These are phyloP conservation scores for Eucalyptus curtisii DNA, from an alignment of 345 rosid genomes.

Conservation along the genomic window DNA sequence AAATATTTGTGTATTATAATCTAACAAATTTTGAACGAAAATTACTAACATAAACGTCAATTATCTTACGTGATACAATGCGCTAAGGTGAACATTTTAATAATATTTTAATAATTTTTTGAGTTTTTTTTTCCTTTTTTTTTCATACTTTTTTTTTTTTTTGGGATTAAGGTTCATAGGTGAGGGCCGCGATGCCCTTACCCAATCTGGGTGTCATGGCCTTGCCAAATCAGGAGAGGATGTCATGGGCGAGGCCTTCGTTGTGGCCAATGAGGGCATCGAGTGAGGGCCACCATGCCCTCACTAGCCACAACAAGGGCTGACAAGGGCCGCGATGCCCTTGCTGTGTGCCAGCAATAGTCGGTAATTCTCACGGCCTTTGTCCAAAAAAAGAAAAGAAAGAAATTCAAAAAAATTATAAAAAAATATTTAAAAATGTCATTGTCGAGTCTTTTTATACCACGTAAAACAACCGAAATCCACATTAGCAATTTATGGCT, in stretches of 20 bases:
- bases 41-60: too few species aligned
- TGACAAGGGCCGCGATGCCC: not conserved
- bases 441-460: accelerated
- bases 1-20: too few species aligned
- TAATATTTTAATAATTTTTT: too few species aligned
- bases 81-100: accelerated
- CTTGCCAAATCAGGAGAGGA: not conserved
- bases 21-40: too few species aligned
- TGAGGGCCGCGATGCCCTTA: not conserved
- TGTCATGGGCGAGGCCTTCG: not conserved
- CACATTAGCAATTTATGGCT: not conserved
- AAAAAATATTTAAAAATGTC: too few species aligned
- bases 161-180: not conserved
- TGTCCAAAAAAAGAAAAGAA: not conserved
- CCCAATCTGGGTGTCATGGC: too few species aligned
- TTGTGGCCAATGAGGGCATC: not conserved
- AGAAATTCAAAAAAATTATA: too few species aligned
- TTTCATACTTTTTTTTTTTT: too few species aligned
- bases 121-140: too few species aligned
- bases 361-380: too few species aligned
- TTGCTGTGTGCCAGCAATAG: not conserved
- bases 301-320: not conserved
- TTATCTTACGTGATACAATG: too few species aligned
- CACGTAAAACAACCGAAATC: not conserved
- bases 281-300: not conserved